Conservation (phyloP, 1,284 basidiomycete species). For the Omphalotus olearius region DNA sequence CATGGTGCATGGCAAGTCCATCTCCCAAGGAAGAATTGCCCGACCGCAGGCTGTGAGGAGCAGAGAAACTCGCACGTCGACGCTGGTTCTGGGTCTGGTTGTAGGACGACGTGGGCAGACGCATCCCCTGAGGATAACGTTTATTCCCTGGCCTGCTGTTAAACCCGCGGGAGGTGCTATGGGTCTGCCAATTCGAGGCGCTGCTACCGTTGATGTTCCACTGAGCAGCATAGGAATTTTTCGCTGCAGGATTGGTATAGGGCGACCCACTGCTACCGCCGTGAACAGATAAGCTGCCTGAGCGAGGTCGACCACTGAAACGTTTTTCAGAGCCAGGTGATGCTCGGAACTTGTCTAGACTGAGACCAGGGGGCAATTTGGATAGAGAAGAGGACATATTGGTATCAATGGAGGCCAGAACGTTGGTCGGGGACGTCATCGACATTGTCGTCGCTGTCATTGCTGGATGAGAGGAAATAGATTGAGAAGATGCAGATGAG, state of each 20-base stretch:
- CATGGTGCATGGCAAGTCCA: background rate
- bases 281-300: background rate
- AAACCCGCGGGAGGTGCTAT: background rate
- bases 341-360: no score
- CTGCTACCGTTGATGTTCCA: background rate
- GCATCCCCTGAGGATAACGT: conserved; percentile 10
- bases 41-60: background rate
- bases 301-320: background rate
- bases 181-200: background rate
- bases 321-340: background rate
- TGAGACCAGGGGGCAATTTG: background rate
- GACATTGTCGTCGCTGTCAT: background rate
- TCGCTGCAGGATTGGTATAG: background rate
- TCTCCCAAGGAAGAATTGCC: background rate
- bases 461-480: background rate
- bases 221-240: background rate
- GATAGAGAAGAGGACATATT: conserved; percentile 7
- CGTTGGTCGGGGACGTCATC: conserved; percentile 1
- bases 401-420: conserved; percentile 10
- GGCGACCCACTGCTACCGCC: no score
- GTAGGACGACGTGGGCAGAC: conserved; percentile 5
- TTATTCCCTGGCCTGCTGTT: conserved; percentile 2
- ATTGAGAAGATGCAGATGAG: background rate
- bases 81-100: conserved; percentile 10
- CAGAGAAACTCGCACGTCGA: conserved; percentile 6